Evolutionary conservation across 2,329 filamentous ascomycete genomes (phyloP), one percentile per base, ranked within the genome.

Genomic region (Fonsecaea nubica): DNA sequence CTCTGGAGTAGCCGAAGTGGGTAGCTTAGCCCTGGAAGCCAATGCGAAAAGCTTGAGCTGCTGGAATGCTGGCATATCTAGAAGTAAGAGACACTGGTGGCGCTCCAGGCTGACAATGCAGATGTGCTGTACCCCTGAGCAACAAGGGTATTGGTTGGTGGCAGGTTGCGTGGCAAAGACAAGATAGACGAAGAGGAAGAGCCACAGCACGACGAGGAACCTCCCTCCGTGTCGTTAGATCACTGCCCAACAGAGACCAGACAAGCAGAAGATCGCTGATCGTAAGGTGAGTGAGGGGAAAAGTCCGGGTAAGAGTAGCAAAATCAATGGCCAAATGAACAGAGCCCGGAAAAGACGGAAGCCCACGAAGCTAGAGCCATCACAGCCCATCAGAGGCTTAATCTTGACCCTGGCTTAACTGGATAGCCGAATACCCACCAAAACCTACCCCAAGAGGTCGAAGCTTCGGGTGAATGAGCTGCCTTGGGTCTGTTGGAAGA

Each of bases 31-130:
- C 18, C 10, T 50, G 7, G 15, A 50, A 50, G 15, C 45, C 45
- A 50, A 50, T 50, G 18, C 45, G 45, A 21, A 50, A 50, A 25
- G 45, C 45, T 50, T 50, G 18, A 50, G 4, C 9, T 50, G 45
- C 45, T 50, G 9, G 15, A 50, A 50, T 4, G 21, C 45, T 50
- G 7, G 45, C 45, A 8, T 25, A 50, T 4, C 1, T 13, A 40
- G 10, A 40, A 13, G 38, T 13, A 10, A 13, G 13, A 38, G 36
- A 13, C 4, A 38, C 36, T 13, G 13, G 36, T 10, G 36, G 42
- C 42, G 18, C 45, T 4, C 45, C 25, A 21, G 18, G 45, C 45
- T 50, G 45, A 50, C 18, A 21, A 10, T 50, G 45, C 45, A 50
- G 45, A 50, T 50, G 18, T 25, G 45, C 21, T 48, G 15, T 10